Percentiles rank a stretch among this genome's conserved stretches.
phyloP scores from a whole-genome alignment of 257 asterid species.

The Solanum sitiens region DNA sequence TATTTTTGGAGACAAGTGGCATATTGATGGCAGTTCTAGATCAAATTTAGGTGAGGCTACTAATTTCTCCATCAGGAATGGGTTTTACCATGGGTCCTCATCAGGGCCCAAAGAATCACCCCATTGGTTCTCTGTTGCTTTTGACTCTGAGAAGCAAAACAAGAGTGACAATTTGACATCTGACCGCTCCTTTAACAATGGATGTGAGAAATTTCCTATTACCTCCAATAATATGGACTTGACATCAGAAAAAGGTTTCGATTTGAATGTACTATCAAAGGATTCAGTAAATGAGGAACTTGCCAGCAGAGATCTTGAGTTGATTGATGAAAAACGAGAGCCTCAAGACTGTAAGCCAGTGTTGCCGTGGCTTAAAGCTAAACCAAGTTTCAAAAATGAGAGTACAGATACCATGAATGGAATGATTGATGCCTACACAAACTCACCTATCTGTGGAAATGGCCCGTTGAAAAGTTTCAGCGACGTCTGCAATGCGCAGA shows the following conservation, averaged over 20 bases:
- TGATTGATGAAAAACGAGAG: conserved; percentile 25
- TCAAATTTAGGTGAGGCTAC: conserved; percentile 18
- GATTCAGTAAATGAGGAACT: conserved; percentile 20
- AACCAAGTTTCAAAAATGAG: conserved; percentile 18
- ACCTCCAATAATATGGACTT: conserved; percentile 15
- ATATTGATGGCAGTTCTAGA: conserved; percentile 19
- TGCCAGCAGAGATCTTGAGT: conserved; percentile 11
- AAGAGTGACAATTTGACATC: conserved; percentile 20
- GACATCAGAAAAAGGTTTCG: conserved; percentile 39
- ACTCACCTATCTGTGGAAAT: conserved; percentile 10
- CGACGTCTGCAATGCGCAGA: conserved; percentile 8
- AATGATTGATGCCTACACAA: conserved; percentile 15
- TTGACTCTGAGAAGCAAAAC: conserved; percentile 25
- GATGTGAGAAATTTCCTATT: conserved; percentile 18
- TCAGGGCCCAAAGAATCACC: conserved; percentile 33
- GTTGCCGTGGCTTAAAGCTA: conserved; percentile 71
- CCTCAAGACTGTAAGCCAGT: conserved; percentile 21
- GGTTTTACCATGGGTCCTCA: conserved; percentile 60
- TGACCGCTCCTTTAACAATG: conserved; percentile 18
- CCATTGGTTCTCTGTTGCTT: conserved; percentile 13
- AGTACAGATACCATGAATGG: background rate
- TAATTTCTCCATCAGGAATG: conserved; percentile 24
- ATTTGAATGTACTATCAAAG: conserved; percentile 48
- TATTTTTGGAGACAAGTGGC: conserved; percentile 47
- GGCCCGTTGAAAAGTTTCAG: conserved; percentile 44